Evolutionary conservation across 176 grass and related monocot species (phyloP).

Genomic region (Coix lacrymajobi): DNA sequence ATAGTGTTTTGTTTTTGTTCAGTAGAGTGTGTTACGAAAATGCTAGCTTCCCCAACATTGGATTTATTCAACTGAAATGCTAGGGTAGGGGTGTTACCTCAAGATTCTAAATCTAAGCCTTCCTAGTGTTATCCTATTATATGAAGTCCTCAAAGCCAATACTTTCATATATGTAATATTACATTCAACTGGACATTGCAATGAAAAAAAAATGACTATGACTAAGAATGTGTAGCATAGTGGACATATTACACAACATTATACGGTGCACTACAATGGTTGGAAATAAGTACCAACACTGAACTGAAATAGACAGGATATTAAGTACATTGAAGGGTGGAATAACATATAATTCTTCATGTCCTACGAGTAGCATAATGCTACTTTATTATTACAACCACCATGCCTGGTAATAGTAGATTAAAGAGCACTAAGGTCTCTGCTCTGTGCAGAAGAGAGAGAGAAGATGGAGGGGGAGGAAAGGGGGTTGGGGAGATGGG

Average conservation of each 20-base stretch:
- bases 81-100: not conserved
- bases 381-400: conserved; percentile 91
- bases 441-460: conserved; percentile 17
- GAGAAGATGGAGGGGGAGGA: not conserved
- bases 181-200: not conserved
- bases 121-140: not conserved
- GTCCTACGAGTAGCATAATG: conserved; percentile 45
- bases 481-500: not conserved
- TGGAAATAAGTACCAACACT: conserved; percentile 30
- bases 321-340: conserved; percentile 33
- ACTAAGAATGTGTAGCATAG: conserved; percentile 14
- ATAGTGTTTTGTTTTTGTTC: not conserved
- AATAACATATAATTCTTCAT: conserved; percentile 45
- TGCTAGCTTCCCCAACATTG: not conserved
- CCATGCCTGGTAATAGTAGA: conserved; percentile 60
- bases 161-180: not conserved
- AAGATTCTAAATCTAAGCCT: not conserved
- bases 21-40: not conserved
- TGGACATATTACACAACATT: conserved; percentile 27
- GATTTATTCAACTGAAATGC: not conserved
- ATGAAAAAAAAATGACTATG: not conserved
- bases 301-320: conserved; percentile 22
- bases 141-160: not conserved
- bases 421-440: conserved; percentile 42
- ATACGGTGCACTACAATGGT: conserved; percentile 22